Percentiles rank a stretch among this genome's conserved stretches.
Evolutionary conservation across 1,284 basidiomycete species (phyloP).

Genomic region (Agroathelia rolfsii): DNA sequence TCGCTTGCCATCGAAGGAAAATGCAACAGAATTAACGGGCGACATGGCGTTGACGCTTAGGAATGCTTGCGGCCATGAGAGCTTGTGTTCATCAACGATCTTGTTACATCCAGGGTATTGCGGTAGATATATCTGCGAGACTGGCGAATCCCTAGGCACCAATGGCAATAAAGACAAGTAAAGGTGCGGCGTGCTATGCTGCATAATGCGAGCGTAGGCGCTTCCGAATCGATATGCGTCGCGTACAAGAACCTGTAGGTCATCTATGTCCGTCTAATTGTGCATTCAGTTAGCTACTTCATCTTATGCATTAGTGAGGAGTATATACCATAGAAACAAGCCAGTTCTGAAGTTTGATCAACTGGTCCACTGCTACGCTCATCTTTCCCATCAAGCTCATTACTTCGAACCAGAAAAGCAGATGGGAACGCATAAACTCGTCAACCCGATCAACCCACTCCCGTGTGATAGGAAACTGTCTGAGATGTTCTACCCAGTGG

Average conservation of each 20-base stretch:
- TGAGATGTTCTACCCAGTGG: constrained; percentile 18
- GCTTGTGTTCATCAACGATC: too few relatives aligned
- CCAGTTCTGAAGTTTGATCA: not conserved
- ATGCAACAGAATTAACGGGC: constrained; percentile 81
- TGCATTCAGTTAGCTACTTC: too few relatives aligned
- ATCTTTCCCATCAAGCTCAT: constrained; percentile 10
- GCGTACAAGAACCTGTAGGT: constrained; percentile 5
- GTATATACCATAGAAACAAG: not conserved
- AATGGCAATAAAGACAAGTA: constrained; percentile 14
- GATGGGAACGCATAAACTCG: constrained; percentile 11
- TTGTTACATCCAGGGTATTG: too few relatives aligned
- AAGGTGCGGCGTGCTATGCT: constrained; percentile 13
- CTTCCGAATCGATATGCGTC: constrained; percentile 11
- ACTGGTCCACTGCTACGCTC: not conserved
- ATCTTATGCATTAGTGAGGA: too few relatives aligned
- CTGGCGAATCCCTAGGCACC: too few relatives aligned
- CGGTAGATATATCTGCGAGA: too few relatives aligned
- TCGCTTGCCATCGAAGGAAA: constrained; percentile 82
- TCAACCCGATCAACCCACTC: constrained; percentile 1
- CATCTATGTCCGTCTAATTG: too few relatives aligned
- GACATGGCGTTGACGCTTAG: too few relatives aligned
- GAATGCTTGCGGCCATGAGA: too few relatives aligned
- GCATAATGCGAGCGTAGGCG: constrained; percentile 9
- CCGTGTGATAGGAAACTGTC: not conserved
- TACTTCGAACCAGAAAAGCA: constrained; percentile 19